These are phyloP conservation scores for Phaeodactylum tricornutum DNA, from an alignment of 108 stramenopile genomes.

Conservation along the genomic window DNA sequence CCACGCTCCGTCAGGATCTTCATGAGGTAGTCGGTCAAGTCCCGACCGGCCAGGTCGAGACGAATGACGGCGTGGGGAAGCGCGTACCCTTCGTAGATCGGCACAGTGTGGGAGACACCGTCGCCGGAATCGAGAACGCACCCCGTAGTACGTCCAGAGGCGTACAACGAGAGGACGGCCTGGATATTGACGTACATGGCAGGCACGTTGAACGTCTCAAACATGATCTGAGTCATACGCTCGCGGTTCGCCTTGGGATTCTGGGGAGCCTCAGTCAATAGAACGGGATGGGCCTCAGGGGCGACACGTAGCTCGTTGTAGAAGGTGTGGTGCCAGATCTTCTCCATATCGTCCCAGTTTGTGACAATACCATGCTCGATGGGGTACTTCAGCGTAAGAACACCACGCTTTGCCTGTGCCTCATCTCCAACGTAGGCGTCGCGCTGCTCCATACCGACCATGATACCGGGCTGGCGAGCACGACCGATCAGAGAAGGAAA, in stretches of 20 bases:
- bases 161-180: constrained; percentile 93
- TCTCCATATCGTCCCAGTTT: constrained; percentile 99
- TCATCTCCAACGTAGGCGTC: constrained; percentile 99
- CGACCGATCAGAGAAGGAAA: constrained; percentile 96
- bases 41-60: constrained; percentile 90
- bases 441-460: constrained; percentile 99
- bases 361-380: constrained; percentile 99
- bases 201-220: constrained; percentile 99
- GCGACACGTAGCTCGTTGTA: constrained; percentile 96
- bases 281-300: constrained; percentile 97
- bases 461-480: constrained; percentile 95
- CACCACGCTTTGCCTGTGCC: constrained; percentile 96
- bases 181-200: constrained; percentile 99
- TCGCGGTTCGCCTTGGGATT: constrained; percentile 99
- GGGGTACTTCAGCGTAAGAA: constrained; percentile 99
- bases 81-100: constrained; percentile 95
- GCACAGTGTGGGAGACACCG: constrained; percentile 92
- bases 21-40: constrained; percentile 93
- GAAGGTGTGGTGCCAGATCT: constrained; percentile 98
- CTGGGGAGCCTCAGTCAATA: constrained; percentile 98
- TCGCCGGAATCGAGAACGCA: constrained; percentile 92
- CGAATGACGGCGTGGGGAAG: constrained; percentile 93
- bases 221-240: constrained; percentile 99
- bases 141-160: constrained; percentile 93
- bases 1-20: constrained; percentile 90